Conservation (phyloP, 441 rosid genomes). For the Adansonia grandidieri region DNA sequence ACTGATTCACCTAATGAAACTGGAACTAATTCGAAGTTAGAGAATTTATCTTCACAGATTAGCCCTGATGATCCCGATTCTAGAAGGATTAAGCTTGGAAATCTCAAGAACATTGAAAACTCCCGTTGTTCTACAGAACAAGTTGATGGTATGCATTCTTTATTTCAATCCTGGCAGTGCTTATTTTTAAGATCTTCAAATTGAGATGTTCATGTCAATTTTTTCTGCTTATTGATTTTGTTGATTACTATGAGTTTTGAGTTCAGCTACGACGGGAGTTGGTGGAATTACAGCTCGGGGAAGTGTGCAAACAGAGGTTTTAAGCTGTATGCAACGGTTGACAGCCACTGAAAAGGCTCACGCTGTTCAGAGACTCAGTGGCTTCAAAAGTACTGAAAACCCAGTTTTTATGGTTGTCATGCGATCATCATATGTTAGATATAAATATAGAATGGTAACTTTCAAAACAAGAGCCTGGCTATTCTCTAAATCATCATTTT, state of each 20-base stretch:
- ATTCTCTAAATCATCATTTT: not conserved
- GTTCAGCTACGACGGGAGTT: not conserved
- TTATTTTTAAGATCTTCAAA: not conserved
- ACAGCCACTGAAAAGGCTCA: not conserved
- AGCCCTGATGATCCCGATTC: not conserved
- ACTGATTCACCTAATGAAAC: not conserved
- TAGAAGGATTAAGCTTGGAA: not conserved
- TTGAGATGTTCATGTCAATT: not conserved
- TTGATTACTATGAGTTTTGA: not conserved
- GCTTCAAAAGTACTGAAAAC: constrained; percentile 22
- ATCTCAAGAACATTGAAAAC: not conserved
- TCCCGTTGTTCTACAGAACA: not conserved
- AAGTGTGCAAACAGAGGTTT: not conserved
- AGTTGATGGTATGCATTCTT: not conserved
- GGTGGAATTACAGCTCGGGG: not conserved
- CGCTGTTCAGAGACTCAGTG: constrained; percentile 24
- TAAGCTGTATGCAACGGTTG: not conserved
- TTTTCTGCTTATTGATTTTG: not conserved
- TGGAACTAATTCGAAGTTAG: not conserved
- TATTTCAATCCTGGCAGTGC: not conserved
- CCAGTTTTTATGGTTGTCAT: constrained; percentile 30
- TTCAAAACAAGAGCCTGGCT: not conserved
- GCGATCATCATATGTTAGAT: constrained; percentile 10
- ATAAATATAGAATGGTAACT: not conserved
- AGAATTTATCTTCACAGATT: not conserved